phyloP scores from a whole-genome alignment of 176 grass and related monocot genomes.

The Cenchrus americanus region DNA sequence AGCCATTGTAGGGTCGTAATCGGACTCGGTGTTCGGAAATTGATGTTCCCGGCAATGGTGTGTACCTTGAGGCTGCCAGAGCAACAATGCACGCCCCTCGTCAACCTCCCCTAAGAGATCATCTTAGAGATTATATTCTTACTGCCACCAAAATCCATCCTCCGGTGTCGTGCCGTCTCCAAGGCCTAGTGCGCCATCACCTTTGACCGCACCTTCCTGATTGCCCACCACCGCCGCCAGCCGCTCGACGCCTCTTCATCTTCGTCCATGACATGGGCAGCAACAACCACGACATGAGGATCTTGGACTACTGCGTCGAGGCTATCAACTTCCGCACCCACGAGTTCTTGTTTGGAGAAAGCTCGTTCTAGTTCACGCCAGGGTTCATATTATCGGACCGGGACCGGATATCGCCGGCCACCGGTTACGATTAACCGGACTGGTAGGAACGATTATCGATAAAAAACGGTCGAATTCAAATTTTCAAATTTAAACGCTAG shows the following conservation, averaged over 20 bases:
- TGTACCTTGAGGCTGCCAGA: not conserved
- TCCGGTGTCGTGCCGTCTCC: conserved; percentile 26
- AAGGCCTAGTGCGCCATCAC: conserved; percentile 2
- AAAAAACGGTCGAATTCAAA: too few relatives aligned
- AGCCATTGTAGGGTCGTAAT: not conserved
- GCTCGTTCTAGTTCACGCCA: too few relatives aligned
- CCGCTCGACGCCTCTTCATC: not conserved
- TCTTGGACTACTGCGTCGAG: conserved; percentile 34
- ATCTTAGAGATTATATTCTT: conserved; percentile 24
- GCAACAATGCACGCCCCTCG: not conserved
- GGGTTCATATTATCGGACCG: too few relatives aligned
- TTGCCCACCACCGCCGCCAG: conserved; percentile 25
- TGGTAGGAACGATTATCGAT: too few relatives aligned
- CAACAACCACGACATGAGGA: not conserved
- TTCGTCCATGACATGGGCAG: conserved; percentile 12
- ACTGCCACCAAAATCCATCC: conserved; percentile 28
- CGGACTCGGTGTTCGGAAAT: not conserved
- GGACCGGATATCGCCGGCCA: too few relatives aligned
- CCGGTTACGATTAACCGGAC: too few relatives aligned
- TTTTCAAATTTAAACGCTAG: too few relatives aligned
- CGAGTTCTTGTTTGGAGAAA: not conserved
- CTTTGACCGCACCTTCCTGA: conserved; percentile 20
- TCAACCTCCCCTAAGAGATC: conserved; percentile 24
- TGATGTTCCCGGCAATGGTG: not conserved
- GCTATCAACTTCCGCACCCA: not conserved